Evolutionary conservation across 108 stramenopile species (phyloP), one percentile per base, ranked within the genome.

Genomic region (Nitzschia palea): DNA sequence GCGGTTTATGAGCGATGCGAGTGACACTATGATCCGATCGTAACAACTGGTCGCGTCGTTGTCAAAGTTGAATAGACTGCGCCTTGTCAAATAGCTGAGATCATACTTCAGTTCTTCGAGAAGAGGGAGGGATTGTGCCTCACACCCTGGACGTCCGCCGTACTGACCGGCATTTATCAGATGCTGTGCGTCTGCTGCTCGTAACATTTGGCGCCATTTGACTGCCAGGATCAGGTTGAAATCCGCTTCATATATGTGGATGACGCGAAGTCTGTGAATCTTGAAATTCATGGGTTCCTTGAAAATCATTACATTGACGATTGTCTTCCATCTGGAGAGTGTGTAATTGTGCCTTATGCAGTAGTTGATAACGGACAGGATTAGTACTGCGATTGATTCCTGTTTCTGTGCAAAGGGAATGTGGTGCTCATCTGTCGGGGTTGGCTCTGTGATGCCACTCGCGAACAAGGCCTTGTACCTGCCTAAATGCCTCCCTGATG

Each of bases 161-260:
- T 63, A 45, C 28, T 63, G 62, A 25, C 43, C 62, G 1, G 22
- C 44, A 5, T 45, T 36, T 2, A 25, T 27, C 3, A 22, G 3
- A 12, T 45, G 26, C 23, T 27, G 25, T 15, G 17, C 25, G 4
- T 63, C 43, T 3, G 44, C 43, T 12, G 17, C n/a, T 3, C 52
- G 33, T 18, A 65, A 32, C 3, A 43, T 18, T 10, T 6, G 1
- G 4, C 51, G 15, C 64, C 64, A 65, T 5, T 32, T 32, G 4
- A 52, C 31, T 1, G 10, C 50, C 2, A 52, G 4, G 5, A 36
- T 22, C 33, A 53, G n/a, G 22, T 53, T 53, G 51, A 15, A 53
- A 35, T 65, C 64, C 8, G 64, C 50, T 28, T 65, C 64, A 26
- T 52, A 65, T 32, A 65, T 3, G 31, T 65, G 64, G 5, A 52